Evolutionary conservation across 225 moss, liverwort and hornwort species (phyloP).

Genomic region (Lunularia cruciata): DNA sequence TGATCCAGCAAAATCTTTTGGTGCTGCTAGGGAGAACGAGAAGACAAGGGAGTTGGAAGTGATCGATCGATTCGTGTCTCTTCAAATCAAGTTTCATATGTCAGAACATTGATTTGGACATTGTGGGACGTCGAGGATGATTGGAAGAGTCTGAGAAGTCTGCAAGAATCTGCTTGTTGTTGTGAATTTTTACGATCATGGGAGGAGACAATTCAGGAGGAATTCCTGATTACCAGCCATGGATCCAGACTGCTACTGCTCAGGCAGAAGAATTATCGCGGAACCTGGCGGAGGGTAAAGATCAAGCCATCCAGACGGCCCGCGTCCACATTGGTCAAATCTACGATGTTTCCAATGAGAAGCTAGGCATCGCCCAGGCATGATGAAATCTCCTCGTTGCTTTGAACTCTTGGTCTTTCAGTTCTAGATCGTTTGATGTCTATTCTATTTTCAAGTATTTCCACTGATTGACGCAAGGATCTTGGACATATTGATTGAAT

Average conservation of each 20-base stretch:
- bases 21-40: neutral
- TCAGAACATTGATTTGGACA: slow-evolving; percentile 1
- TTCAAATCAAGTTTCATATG: neutral
- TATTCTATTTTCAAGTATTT: too few species aligned
- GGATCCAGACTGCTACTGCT: slow-evolving; percentile 45
- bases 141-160: neutral
- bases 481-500: too few species aligned
- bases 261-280: slow-evolving; percentile 50
- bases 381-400: slow-evolving; percentile 10
- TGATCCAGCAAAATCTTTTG: neutral
- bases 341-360: slow-evolving; percentile 40
- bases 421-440: neutral
- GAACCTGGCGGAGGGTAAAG: slow-evolving; percentile 45
- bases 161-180: neutral
- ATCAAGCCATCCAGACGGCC: slow-evolving; percentile 45
- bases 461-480: too few species aligned
- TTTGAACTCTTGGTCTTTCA: neutral
- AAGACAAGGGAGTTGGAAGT: neutral
- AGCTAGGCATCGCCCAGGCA: slow-evolving; percentile 41
- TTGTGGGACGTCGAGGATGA: slow-evolving; percentile 13
- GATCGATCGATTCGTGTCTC: slow-evolving; percentile 5
- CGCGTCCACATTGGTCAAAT: slow-evolving; percentile 47
- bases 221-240: slow-evolving; percentile 41
- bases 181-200: slow-evolving; percentile 9
- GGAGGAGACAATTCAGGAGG: slow-evolving; percentile 24